Evolutionary conservation across 164 flowering plant species (phyloP), one percentile per base, ranked within the genome.

Genomic region (Liriodendron chinense): DNA sequence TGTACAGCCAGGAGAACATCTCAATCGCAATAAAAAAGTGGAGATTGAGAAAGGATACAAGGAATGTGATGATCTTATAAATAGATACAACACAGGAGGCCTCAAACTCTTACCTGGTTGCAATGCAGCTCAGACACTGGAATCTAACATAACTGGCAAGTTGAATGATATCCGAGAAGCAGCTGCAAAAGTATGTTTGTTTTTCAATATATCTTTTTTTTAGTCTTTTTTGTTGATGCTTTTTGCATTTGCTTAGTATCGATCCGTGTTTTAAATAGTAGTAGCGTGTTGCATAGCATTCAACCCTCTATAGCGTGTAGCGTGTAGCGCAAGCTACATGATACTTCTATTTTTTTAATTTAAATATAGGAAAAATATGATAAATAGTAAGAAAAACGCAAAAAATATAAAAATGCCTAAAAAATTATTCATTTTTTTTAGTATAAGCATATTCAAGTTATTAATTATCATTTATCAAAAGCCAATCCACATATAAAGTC

Each of bases 71-170:
- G 75, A 76, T 0, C 77, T 83, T 23, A 94, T 96, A 62, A 25
- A 79, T 24, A 62, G 77, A 8, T 92, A 75, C 80, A 85, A 92
- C 66, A 73, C 85, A 76, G 98, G 98, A 70, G 82, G 81, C 63
- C 89, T 96, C 69, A 66, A 74, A 59, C 86, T 85, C 68, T 85
- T 82, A 80, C 85, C 98, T 76, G 99, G 98, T 74, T 89, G 89
- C 83, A 89, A 92, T 88, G 94, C 94, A 73, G 91, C 94, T 75
- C 91, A 92, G 83, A 86, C 98, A 49, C 82, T 96, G 61, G 99
- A 96, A 80, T 87, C 94, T 72, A 73, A 82, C 75, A 87, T 96
- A 77, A 84, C 88, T 65, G 78, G 78, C 2, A 82, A 73, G 43
- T 83, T 94, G 70, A 96, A 94, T 83, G 61, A 80, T 43, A 88